Conservation (phyloP, 352 stramenopile species). For the Globisporangium megalacanthum region DNA sequence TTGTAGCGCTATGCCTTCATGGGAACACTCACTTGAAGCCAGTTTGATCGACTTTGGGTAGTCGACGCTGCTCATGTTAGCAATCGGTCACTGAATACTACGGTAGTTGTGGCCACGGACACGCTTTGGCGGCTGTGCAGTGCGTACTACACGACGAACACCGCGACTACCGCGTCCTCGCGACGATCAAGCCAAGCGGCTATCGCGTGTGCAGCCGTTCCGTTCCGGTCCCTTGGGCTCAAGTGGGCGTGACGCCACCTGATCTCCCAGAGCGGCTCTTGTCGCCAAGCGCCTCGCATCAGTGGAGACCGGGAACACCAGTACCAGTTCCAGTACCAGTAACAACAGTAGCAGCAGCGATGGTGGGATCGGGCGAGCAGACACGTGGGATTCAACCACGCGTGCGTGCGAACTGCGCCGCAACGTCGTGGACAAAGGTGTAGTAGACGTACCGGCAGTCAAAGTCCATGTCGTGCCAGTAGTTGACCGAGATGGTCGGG, state of each 20-base stretch:
- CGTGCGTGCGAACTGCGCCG: slow-evolving; percentile 5
- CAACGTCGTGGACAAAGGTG: slow-evolving; percentile 70
- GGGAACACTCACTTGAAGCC: no score
- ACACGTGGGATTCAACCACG: no score
- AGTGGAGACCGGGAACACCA: neutral
- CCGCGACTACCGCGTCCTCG: slow-evolving; percentile 19
- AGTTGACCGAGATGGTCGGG: slow-evolving; percentile 82
- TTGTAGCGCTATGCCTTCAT: no score
- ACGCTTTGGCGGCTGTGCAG: no score
- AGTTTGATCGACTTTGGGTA: no score
- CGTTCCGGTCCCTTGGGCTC: slow-evolving; percentile 7
- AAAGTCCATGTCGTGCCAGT: slow-evolving; percentile 89
- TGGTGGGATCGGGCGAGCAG: neutral
- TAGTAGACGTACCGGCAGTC: slow-evolving; percentile 86
- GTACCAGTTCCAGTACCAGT: neutral
- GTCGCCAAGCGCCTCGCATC: no score
- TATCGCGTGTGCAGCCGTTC: slow-evolving; percentile 12
- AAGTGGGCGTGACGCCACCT: slow-evolving; percentile 12
- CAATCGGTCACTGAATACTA: no score
- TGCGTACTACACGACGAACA: no score
- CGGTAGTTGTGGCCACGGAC: no score
- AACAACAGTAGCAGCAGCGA: neutral
- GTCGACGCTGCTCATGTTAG: neutral
- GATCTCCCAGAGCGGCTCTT: no score
- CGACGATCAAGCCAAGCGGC: slow-evolving; percentile 18